Conservation (phyloP, 345 rosid genomes). For the Noccaea bulbosa region DNA sequence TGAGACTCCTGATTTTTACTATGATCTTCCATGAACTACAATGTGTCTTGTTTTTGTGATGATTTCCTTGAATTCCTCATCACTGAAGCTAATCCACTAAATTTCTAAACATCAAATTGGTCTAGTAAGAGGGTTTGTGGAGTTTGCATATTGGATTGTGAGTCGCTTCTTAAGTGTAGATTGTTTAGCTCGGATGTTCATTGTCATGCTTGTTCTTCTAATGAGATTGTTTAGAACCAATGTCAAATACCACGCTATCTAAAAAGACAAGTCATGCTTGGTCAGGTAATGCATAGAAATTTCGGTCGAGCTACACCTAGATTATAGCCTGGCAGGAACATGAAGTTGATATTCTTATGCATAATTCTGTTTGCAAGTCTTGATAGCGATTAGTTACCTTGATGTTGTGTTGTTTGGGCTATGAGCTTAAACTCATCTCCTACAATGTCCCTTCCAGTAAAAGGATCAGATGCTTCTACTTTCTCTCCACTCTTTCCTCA, state of each 20-base stretch:
- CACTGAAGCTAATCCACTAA: constrained; percentile 1
- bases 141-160: constrained; percentile 5
- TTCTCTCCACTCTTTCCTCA: constrained; percentile 11
- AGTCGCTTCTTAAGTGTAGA: constrained; percentile 8
- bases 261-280: constrained; percentile 7
- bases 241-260: background rate
- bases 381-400: constrained; percentile 10
- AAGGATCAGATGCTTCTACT: constrained; percentile 13
- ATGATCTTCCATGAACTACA: constrained; percentile 10
- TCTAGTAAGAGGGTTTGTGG: constrained; percentile 17
- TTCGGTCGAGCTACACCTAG: background rate
- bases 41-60: constrained; percentile 1
- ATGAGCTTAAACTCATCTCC: constrained; percentile 1
- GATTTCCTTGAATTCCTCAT: constrained; percentile 8
- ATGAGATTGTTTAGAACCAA: background rate
- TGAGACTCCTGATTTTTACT: constrained; percentile 7
- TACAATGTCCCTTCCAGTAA: background rate
- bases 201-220: constrained; percentile 13
- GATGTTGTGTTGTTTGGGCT: background rate
- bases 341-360: constrained; percentile 2
- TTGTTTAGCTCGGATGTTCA: constrained; percentile 4
- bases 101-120: background rate
- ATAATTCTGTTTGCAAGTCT: constrained; percentile 8
- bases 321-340: constrained; percentile 10
- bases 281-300: background rate